phyloP scores from a whole-genome alignment of 208 protist species.

The Crithidia expoeki region DNA sequence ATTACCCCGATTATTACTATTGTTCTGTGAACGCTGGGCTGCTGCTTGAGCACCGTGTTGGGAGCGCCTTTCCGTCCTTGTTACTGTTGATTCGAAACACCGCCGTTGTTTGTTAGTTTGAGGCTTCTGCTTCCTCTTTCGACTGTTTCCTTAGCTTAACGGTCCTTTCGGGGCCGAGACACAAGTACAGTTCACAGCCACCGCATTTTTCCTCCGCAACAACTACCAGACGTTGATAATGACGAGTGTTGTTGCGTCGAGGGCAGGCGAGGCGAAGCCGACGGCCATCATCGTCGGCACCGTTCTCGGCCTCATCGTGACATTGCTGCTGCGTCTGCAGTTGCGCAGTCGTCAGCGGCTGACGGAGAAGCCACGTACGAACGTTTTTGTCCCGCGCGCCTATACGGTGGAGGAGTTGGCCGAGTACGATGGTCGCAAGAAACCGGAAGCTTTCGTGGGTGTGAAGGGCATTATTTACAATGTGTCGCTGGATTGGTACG shows the following conservation, averaged over 20 bases:
- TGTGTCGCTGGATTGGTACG: slow-evolving; percentile 77
- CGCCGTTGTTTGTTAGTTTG: no score
- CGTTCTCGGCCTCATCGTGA: slow-evolving; percentile 29
- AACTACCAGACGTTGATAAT: slow-evolving; percentile 7
- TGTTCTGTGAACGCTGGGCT: neutral
- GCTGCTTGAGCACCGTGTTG: neutral
- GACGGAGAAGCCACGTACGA: slow-evolving; percentile 41
- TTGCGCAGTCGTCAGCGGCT: slow-evolving; percentile 48
- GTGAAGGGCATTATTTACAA: slow-evolving; percentile 91
- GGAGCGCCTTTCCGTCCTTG: neutral
- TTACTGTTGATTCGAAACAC: neutral
- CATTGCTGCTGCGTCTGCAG: slow-evolving; percentile 30
- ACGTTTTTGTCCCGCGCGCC: slow-evolving; percentile 67
- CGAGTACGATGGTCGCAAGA: slow-evolving; percentile 71
- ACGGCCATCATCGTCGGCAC: slow-evolving; percentile 28
- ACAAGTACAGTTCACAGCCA: neutral
- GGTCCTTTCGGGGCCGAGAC: no score
- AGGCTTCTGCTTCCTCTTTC: no score
- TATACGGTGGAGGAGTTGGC: slow-evolving; percentile 84
- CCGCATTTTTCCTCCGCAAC: neutral
- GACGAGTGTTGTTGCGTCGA: neutral
- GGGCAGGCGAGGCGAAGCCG: neutral
- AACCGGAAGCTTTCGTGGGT: slow-evolving; percentile 72
- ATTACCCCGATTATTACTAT: slow-evolving; percentile 2
- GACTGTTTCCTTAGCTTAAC: no score